These are phyloP conservation scores for Pseudogymnoascus verrucosus DNA, from an alignment of 2,329 filamentous ascomycete genomes.

Conservation along the genomic window DNA sequence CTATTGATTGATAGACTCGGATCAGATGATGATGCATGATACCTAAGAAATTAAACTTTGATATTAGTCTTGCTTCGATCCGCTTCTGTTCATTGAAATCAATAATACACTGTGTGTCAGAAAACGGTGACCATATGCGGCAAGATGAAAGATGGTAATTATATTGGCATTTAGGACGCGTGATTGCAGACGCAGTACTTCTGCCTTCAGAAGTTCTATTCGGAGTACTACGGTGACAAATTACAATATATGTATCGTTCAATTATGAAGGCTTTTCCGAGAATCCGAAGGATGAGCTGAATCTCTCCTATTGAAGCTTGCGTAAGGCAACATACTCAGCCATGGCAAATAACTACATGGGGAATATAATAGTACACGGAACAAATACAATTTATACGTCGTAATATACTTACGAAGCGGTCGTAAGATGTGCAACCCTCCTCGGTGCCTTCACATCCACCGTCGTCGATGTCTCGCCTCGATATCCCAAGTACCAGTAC, in stretches of 20 bases:
- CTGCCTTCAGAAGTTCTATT: background rate
- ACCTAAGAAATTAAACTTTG: background rate
- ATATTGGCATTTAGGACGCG: background rate
- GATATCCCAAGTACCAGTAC: slow-evolving; percentile 3
- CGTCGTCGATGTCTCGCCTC: background rate
- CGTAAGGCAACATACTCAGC: background rate
- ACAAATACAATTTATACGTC: background rate
- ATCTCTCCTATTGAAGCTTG: background rate
- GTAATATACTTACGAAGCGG: background rate
- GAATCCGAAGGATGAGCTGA: background rate
- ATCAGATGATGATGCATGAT: background rate
- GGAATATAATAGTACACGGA: background rate
- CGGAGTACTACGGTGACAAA: background rate
- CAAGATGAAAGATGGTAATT: background rate
- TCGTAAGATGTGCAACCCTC: slow-evolving; percentile 1
- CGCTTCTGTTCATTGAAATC: background rate
- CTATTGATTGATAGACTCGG: background rate
- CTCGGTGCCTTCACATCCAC: background rate
- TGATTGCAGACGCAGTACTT: background rate
- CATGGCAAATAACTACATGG: background rate
- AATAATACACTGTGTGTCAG: background rate
- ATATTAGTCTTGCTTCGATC: background rate
- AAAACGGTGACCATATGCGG: background rate
- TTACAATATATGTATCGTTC: background rate
- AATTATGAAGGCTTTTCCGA: background rate